Conservation (phyloP, 1,284 basidiomycete species). For the Ganoderma boninense region DNA sequence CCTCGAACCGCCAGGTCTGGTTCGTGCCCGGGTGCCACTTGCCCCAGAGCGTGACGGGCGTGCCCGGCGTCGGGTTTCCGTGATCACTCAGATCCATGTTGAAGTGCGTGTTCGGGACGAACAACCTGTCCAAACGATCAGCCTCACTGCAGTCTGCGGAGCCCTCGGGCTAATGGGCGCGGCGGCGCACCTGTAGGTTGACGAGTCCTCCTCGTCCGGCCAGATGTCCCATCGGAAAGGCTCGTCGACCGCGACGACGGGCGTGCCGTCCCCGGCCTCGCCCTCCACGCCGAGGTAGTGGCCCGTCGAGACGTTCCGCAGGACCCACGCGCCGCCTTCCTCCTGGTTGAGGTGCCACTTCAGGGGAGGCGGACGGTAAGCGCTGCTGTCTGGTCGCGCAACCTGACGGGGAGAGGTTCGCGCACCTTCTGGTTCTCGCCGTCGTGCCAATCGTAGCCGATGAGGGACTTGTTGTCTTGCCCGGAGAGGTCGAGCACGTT, state of each 20-base stretch:
- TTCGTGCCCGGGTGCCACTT: conserved; percentile 36
- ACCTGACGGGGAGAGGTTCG: conserved; percentile 25
- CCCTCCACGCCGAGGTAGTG: background rate
- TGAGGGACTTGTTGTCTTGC: conserved; percentile 54
- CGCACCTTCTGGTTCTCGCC: conserved; percentile 62
- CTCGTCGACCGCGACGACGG: conserved; percentile 42
- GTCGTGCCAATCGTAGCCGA: conserved; percentile 54
- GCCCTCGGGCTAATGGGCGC: no score
- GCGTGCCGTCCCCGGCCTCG: conserved; percentile 26
- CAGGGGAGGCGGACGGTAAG: background rate
- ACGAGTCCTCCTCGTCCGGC: conserved; percentile 29
- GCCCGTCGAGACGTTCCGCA: background rate
- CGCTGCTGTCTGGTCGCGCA: no score
- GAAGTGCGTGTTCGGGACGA: conserved; percentile 21
- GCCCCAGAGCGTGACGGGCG: conserved; percentile 37
- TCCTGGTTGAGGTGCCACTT: background rate
- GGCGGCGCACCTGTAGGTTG: conserved; percentile 22
- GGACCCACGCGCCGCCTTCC: background rate
- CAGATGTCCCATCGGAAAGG: conserved; percentile 40
- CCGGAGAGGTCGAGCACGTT: conserved; percentile 55
- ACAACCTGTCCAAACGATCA: background rate
- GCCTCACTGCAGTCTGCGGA: no score
- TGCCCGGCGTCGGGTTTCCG: conserved; percentile 38
- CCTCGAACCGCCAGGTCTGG: conserved; percentile 40
- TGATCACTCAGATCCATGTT: conserved; percentile 38